Percentiles rank a stretch among this genome's conserved stretches.
Evolutionary conservation across 148 eudicot species (phyloP).

Genomic region (Talinum fruticosum): DNA sequence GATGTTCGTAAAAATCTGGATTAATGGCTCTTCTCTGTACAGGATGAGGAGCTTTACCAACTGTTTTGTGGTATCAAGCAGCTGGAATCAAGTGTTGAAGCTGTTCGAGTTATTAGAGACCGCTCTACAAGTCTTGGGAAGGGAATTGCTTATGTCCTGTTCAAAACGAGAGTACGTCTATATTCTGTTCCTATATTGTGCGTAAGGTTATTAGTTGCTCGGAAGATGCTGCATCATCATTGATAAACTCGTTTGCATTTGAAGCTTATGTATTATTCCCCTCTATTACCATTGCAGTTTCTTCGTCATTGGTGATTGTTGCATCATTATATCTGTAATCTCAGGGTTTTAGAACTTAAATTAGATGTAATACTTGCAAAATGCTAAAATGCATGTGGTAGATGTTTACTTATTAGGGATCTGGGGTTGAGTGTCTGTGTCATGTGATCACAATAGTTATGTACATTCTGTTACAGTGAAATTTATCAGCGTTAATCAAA

Average conservation of each 20-base stretch:
- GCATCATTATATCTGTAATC: neutral
- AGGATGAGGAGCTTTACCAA: slow-evolving; percentile 89
- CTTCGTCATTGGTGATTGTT: neutral
- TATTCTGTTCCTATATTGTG: neutral
- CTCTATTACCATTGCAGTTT: neutral
- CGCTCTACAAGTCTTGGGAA: slow-evolving; percentile 69
- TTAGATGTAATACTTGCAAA: neutral
- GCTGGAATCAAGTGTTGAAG: slow-evolving; percentile 70
- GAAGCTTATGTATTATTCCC: neutral
- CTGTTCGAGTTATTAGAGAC: slow-evolving; percentile 84
- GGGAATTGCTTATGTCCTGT: slow-evolving; percentile 90
- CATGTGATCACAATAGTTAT: neutral
- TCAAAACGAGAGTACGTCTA: slow-evolving; percentile 76
- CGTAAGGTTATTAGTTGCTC: neutral
- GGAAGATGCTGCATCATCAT: neutral
- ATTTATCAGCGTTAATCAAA: neutral
- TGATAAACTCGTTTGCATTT: neutral
- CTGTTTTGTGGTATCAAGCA: slow-evolving; percentile 60
- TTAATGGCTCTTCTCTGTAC: slow-evolving; percentile 12
- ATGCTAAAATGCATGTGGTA: neutral
- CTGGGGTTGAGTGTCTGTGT: neutral
- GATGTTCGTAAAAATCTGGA: slow-evolving; percentile 6
- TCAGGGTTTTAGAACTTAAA: too few relatives aligned
- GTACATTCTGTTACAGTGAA: too few relatives aligned
- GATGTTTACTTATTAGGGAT: neutral